phyloP scores from a whole-genome alignment of 2,329 filamentous ascomycete species.

The Microcyclospora pomicola region DNA sequence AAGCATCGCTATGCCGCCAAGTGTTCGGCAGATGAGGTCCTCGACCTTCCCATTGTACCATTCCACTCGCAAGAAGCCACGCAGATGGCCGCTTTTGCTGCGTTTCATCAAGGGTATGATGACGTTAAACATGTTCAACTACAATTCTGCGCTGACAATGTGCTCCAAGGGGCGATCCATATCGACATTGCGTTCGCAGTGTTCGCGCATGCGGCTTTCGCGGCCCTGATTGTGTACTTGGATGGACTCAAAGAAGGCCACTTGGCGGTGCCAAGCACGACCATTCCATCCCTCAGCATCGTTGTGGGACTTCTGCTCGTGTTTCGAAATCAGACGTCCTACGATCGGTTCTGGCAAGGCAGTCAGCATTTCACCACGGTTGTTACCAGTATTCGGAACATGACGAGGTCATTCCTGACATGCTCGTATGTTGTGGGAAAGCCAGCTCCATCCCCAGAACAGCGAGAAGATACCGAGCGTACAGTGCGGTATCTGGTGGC shows the following conservation, averaged over 20 bases:
- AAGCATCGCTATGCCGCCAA: too few relatives aligned
- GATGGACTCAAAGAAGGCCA: conserved; percentile 31
- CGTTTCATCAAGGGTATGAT: conserved; percentile 41
- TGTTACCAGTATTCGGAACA: conserved; percentile 45
- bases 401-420: conserved; percentile 43
- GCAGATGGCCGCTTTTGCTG: conserved; percentile 48
- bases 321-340: conserved; percentile 50
- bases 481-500: conserved; percentile 46
- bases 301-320: conserved; percentile 56
- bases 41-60: conserved; percentile 34
- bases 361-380: conserved; percentile 39
- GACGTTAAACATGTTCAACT: too few relatives aligned
- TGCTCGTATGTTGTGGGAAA: conserved; percentile 25
- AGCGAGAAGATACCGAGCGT: conserved; percentile 44
- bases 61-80: conserved; percentile 32
- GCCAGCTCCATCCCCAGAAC: conserved; percentile 24
- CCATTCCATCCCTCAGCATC: conserved; percentile 50
- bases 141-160: too few relatives aligned
- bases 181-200: conserved; percentile 44
- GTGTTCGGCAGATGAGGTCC: background rate
- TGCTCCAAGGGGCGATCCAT: conserved; percentile 41
- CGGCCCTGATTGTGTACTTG: conserved; percentile 44
- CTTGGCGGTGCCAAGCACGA: conserved; percentile 43
- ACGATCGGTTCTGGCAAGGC: conserved; percentile 48
- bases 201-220: conserved; percentile 43